Evolutionary conservation across 352 stramenopile genomes (phyloP).

Genomic region (Phytophthora multivora): DNA sequence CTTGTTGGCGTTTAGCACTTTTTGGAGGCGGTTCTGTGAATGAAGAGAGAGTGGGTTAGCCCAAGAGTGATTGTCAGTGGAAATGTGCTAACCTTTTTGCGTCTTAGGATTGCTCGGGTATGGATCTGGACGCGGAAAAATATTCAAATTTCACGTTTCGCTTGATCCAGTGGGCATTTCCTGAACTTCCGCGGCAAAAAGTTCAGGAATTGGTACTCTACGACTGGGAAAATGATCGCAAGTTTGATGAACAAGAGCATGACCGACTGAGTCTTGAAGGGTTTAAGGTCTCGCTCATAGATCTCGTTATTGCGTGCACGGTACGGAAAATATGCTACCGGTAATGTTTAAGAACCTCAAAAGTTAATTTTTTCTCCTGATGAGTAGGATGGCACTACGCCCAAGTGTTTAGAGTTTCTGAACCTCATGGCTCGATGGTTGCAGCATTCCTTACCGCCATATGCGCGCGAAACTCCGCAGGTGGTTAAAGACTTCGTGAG

Average conservation of each 20-base stretch:
- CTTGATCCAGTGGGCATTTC: constrained; percentile 57
- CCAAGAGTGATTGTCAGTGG: background rate
- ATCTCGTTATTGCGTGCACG: constrained; percentile 54
- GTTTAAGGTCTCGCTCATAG: constrained; percentile 54
- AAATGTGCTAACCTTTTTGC: constrained; percentile 4
- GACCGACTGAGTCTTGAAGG: constrained; percentile 51
- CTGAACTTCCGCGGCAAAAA: constrained; percentile 47
- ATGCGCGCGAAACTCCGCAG: background rate
- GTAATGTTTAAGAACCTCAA: too few relatives aligned
- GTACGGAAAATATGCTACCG: constrained; percentile 25
- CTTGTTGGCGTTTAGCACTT: constrained; percentile 55
- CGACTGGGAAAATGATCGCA: constrained; percentile 57
- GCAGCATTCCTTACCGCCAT: constrained; percentile 36
- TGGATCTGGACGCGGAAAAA: constrained; percentile 48
- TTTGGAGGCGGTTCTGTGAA: constrained; percentile 26
- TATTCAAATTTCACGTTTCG: constrained; percentile 56
- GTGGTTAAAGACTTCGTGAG: constrained; percentile 5
- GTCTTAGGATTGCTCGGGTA: constrained; percentile 34
- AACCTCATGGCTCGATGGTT: constrained; percentile 46
- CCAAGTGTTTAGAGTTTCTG: constrained; percentile 56
- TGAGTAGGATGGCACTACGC: constrained; percentile 38
- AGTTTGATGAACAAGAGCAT: constrained; percentile 49
- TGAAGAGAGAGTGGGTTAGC: background rate
- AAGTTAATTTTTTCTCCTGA: background rate
- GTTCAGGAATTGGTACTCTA: constrained; percentile 40